These are phyloP conservation scores for Aspergillus sclerotialis DNA, from an alignment of 2,329 filamentous ascomycete species.

Conservation along the genomic window DNA sequence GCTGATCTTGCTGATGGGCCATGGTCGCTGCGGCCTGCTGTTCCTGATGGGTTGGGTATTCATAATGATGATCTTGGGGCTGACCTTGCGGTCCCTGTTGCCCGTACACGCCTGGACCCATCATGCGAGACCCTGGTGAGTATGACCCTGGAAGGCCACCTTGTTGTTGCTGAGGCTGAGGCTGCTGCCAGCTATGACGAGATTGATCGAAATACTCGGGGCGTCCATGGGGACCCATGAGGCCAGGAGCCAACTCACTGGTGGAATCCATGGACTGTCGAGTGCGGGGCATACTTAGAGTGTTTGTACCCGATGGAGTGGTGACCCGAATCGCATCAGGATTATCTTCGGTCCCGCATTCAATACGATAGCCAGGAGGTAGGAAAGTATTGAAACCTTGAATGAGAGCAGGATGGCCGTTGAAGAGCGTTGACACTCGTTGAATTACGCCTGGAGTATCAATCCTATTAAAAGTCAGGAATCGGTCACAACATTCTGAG, in stretches of 20 bases:
- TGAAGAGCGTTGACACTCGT: slow-evolving; percentile 89
- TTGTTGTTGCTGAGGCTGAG: slow-evolving; percentile 24
- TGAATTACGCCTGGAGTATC: slow-evolving; percentile 97
- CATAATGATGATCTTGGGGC: slow-evolving; percentile 37
- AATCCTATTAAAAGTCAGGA: slow-evolving; percentile 49
- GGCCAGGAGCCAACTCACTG: slow-evolving; percentile 24
- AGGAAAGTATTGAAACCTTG: slow-evolving; percentile 98
- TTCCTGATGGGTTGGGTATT: slow-evolving; percentile 37
- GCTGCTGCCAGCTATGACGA: slow-evolving; percentile 34
- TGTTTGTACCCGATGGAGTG: slow-evolving; percentile 94
- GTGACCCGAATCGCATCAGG: slow-evolving; percentile 95
- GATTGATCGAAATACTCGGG: slow-evolving; percentile 36
- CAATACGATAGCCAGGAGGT: slow-evolving; percentile 90
- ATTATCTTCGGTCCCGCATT: slow-evolving; percentile 88
- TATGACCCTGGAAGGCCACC: slow-evolving; percentile 28
- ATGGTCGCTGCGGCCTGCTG: slow-evolving; percentile 42
- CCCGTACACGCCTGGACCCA: slow-evolving; percentile 28
- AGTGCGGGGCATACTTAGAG: slow-evolving; percentile 63
- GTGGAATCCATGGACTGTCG: slow-evolving; percentile 29
- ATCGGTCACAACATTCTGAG: no score
- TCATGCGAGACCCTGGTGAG: slow-evolving; percentile 34
- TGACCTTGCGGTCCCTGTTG: slow-evolving; percentile 30
- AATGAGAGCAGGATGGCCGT: slow-evolving; percentile 88
- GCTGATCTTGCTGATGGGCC: slow-evolving; percentile 58
- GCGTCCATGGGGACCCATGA: slow-evolving; percentile 24